Conservation (phyloP, 2,329 filamentous ascomycete species). For the Stylonectria norvegica region DNA sequence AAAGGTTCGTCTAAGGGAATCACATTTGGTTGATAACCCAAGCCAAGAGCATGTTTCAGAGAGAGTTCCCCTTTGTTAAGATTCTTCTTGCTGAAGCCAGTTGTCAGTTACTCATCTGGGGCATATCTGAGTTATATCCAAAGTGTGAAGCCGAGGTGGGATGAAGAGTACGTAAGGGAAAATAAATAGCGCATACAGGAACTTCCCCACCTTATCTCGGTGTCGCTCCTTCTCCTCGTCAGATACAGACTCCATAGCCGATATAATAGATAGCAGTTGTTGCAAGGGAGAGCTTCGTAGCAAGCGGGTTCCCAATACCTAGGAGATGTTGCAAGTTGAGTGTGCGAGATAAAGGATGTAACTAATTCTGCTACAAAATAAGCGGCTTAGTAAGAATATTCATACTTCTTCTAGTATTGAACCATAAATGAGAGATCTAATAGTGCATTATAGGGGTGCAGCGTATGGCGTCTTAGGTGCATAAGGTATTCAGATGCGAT, state of each 20-base stretch:
- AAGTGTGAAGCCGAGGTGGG: not conserved
- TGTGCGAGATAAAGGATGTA: too few species aligned
- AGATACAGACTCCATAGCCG: conserved; percentile 2
- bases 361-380: too few species aligned
- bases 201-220: conserved; percentile 32
- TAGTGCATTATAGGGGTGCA: too few species aligned
- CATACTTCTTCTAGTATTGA: too few species aligned
- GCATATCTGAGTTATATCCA: not conserved
- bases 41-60: conserved; percentile 34
- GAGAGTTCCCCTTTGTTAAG: conserved; percentile 34
- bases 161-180: not conserved
- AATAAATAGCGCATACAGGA: conserved; percentile 30
- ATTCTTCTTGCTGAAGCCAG: conserved; percentile 27
- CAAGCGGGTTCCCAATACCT: too few species aligned
- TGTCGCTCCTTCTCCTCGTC: conserved; percentile 25
- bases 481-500: too few species aligned
- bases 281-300: too few species aligned
- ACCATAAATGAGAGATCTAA: too few species aligned
- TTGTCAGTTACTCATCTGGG: conserved; percentile 4
- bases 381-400: too few species aligned
- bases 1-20: conserved; percentile 29
- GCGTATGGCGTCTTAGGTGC: too few species aligned
- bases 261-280: too few species aligned
- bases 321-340: too few species aligned
- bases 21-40: conserved; percentile 31